Percentiles rank a stretch among this genome's conserved stretches.
These are phyloP conservation scores for Solioccasus polychromus DNA, from an alignment of 768 basidiomycete genomes.

Conservation along the genomic window DNA sequence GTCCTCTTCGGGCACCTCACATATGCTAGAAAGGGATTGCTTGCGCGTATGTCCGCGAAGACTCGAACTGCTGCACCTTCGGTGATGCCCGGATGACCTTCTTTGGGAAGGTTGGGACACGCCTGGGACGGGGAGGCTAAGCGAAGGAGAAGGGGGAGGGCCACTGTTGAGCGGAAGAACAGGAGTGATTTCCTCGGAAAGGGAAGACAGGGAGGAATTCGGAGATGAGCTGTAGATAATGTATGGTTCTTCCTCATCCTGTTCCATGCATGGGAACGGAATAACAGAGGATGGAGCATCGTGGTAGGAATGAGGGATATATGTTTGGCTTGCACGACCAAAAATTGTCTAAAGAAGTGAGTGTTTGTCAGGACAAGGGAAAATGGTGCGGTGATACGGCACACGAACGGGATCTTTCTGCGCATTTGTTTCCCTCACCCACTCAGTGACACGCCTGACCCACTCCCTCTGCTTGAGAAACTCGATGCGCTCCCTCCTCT, in stretches of 20 bases:
- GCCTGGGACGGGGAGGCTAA: conserved; percentile 3
- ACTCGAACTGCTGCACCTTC: conserved; percentile 31
- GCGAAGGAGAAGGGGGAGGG: conserved; percentile 12
- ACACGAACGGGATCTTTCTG: conserved; percentile 25
- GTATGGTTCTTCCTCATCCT: conserved; percentile 33
- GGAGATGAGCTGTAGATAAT: conserved; percentile 34
- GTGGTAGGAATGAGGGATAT: conserved; percentile 6
- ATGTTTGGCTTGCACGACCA: conserved; percentile 15
- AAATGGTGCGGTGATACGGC: background rate
- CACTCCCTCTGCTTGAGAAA: conserved; percentile 48
- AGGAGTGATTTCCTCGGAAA: conserved; percentile 28
- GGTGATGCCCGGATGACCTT: conserved; percentile 23
- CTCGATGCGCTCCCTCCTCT: conserved; percentile 50
- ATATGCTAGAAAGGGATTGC: conserved; percentile 32
- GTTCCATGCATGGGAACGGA: conserved; percentile 26
- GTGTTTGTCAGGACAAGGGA: background rate
- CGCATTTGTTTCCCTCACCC: conserved; percentile 32
- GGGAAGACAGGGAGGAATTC: conserved; percentile 31
- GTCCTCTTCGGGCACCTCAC: conserved; percentile 33
- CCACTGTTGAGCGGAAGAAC: conserved; percentile 22
- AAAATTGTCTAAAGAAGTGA: conserved; percentile 13
- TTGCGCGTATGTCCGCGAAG: conserved; percentile 30
- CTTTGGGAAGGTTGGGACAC: conserved; percentile 13
- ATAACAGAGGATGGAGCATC: conserved; percentile 17
- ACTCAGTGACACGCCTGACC: conserved; percentile 38